phyloP scores from a whole-genome alignment of 192 early-diverging fungal genomes.

The Gigaspora rosea region DNA sequence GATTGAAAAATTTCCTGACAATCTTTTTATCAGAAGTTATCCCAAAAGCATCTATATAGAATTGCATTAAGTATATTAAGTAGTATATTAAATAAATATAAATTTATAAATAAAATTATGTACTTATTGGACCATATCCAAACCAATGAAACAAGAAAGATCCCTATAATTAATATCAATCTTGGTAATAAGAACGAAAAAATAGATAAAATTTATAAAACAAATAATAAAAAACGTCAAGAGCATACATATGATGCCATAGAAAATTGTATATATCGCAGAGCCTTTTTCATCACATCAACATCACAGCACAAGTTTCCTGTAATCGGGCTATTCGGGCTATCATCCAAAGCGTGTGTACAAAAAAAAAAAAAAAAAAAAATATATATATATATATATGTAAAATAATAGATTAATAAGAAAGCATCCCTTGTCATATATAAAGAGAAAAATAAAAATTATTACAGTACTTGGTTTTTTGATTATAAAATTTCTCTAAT shows the following conservation, averaged over 20 bases:
- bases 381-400: too few relatives aligned
- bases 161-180: background rate
- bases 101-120: background rate
- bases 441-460: background rate
- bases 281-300: constrained; percentile 38
- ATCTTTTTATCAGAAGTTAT: constrained; percentile 45
- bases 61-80: background rate
- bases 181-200: too few relatives aligned
- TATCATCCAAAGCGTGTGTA: background rate
- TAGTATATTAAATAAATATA: background rate
- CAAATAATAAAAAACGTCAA: background rate
- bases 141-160: constrained; percentile 31
- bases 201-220: background rate
- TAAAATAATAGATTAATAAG: too few relatives aligned
- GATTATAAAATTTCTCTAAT: constrained; percentile 41
- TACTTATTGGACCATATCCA: constrained; percentile 26
- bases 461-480: constrained; percentile 40
- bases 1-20: constrained; percentile 43
- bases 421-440: too few relatives aligned
- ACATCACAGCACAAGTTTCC: constrained; percentile 36
- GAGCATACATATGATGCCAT: constrained; percentile 44
- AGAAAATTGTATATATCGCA: constrained; percentile 43
- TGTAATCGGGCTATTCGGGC: constrained; percentile 40
- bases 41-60: constrained; percentile 42
- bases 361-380: background rate